Evolutionary conservation across 2,329 filamentous ascomycete species (phyloP), one percentile per base, ranked within the genome.

Genomic region (Aspergillus neotritici): DNA sequence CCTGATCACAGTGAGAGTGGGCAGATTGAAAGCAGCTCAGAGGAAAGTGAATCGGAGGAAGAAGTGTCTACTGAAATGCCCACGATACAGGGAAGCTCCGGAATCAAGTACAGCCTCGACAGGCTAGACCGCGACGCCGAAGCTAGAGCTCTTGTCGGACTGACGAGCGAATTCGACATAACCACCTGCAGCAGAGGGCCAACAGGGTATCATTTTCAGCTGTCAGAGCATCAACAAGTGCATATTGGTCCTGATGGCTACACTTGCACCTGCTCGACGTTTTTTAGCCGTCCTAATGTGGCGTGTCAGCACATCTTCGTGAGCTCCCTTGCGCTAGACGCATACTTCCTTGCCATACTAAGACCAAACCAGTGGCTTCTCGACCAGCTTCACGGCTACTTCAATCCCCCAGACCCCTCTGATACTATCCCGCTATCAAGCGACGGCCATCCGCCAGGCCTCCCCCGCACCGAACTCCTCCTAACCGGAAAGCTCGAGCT

Each of bases 301-400:
- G 65, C 66, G 11, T 70, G 67, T 42, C 64, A 66, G 36, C 67
- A 70, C 54, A 67, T 70, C 32, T 69, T 66, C 51, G 67, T 69
- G 48, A 63, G 66, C 61, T 17, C 21, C 13, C 11, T 10, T 29
- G 14, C 14, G 6, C 16, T 30, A 33, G 42, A 8, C 16, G 28
- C n/a, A 34, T 17, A 33, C 14, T 12, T 31, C 21, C 31, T 13
- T 15, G 25, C 15, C 30, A n/a, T 34, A 37, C 50, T 52, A 33
- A 52, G 33, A 12, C n/a, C n/a, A 13, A 12, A 40, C 13, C 49
- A 70, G 67, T 69, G 67, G 67, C 57, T 70, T 46, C 54, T 67
- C 35, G 67, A 70, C 46, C 64, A 68, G 46, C 58, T 69, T 15
- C 63, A 67, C 48, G 51, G 59, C 47, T 60, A 56, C 41, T 58